Conservation (phyloP, 1,139 yeast species). For the Scheffersomyces cryptocercus region DNA sequence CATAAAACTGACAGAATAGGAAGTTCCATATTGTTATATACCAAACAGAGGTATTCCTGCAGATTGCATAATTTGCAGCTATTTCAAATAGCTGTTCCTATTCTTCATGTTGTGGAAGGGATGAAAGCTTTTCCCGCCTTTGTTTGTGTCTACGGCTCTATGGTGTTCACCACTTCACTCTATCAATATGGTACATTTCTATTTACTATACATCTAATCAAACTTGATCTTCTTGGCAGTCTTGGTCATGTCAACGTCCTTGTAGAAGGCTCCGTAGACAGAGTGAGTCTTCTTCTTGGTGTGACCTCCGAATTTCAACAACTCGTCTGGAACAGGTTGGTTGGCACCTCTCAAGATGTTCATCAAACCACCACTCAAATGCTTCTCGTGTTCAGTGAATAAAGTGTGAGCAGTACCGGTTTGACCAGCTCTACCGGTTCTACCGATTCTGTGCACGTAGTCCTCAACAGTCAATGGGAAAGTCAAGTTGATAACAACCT, state of each 20-base stretch:
- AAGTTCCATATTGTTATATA: no score
- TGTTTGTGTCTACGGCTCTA: not conserved
- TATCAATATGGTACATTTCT: no score
- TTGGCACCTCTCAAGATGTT: conserved; percentile 91
- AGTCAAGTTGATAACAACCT: conserved; percentile 91
- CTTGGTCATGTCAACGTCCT: conserved; percentile 83
- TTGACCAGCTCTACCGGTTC: conserved; percentile 98
- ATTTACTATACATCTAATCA: conserved; percentile 30
- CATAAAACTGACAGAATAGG: no score
- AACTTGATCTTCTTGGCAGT: conserved; percentile 93
- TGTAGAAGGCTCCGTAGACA: conserved; percentile 95
- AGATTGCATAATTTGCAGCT: no score
- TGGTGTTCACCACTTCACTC: not conserved
- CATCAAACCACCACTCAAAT: conserved; percentile 90
- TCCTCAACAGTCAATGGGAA: conserved; percentile 98
- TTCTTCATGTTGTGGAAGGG: not conserved
- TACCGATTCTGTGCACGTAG: conserved; percentile 96
- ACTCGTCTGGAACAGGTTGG: conserved; percentile 96
- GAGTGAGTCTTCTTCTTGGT: conserved; percentile 96
- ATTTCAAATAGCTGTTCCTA: no score
- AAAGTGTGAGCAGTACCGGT: conserved; percentile 92
- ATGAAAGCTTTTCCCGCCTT: not conserved
- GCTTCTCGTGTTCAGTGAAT: conserved; percentile 96
- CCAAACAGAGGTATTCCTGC: no score
- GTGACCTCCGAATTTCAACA: conserved; percentile 94